Evolutionary conservation across 1,284 basidiomycete genomes (phyloP).

Genomic region (Tilletia caries): DNA sequence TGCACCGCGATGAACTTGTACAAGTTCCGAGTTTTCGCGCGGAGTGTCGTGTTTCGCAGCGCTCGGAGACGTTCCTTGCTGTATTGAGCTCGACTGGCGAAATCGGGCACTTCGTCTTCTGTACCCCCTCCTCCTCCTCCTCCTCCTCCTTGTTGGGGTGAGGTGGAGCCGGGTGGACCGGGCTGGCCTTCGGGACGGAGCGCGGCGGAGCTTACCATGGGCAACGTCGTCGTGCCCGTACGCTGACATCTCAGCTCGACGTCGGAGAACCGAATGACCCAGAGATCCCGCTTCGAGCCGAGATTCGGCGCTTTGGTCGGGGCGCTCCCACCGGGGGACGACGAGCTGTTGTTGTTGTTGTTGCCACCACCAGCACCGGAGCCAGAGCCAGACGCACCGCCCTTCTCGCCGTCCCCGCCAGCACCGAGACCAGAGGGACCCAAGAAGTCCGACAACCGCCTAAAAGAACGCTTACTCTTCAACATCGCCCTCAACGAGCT

Average conservation of each 20-base stretch:
- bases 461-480: slow-evolving; percentile 40
- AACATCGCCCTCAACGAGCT: slow-evolving; percentile 30
- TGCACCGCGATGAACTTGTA: slow-evolving; percentile 42
- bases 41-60: slow-evolving; percentile 37
- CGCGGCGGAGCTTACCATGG: slow-evolving; percentile 66
- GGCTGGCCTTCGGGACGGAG: slow-evolving; percentile 14
- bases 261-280: slow-evolving; percentile 92
- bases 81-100: slow-evolving; percentile 37
- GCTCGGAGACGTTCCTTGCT: slow-evolving; percentile 43
- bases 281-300: slow-evolving; percentile 68
- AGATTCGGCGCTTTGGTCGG: slow-evolving; percentile 45
- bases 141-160: too few species aligned
- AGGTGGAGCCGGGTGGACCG: neutral
- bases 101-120: slow-evolving; percentile 24
- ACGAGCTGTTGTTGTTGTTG: too few species aligned
- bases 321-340: slow-evolving; percentile 17
- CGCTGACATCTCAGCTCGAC: slow-evolving; percentile 87
- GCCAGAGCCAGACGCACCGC: too few species aligned
- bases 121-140: too few species aligned
- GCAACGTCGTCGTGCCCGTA: slow-evolving; percentile 80
- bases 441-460: slow-evolving; percentile 36
- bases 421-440: neutral
- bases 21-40: slow-evolving; percentile 42
- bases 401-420: neutral
- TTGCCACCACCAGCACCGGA: neutral